phyloP scores from a whole-genome alignment of 2,329 filamentous ascomycete species.

The Cladophialophora carrionii region DNA sequence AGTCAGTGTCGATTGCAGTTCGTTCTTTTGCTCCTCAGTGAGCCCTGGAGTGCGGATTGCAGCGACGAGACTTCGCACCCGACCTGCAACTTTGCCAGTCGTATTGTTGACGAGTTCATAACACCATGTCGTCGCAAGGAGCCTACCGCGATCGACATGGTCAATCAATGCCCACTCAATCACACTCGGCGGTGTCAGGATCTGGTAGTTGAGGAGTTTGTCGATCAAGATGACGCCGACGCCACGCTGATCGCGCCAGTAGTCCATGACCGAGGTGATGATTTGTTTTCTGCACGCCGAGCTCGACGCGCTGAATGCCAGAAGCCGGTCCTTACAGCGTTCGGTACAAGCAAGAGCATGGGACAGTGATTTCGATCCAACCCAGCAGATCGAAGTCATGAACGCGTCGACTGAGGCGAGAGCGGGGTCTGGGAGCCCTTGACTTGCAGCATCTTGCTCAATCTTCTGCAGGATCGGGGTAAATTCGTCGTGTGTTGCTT shows the following conservation, averaged over 20 bases:
- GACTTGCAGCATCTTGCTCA: constrained; percentile 74
- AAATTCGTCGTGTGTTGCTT: constrained; percentile 84
- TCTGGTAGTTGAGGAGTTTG: constrained; percentile 96
- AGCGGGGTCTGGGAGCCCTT: constrained; percentile 70
- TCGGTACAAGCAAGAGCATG: constrained; percentile 96
- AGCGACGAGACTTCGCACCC: constrained; percentile 76
- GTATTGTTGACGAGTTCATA: constrained; percentile 92
- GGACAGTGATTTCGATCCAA: constrained; percentile 93
- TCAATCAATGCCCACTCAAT: constrained; percentile 86
- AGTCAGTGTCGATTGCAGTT: constrained; percentile 67
- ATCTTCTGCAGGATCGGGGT: constrained; percentile 78
- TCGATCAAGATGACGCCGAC: constrained; percentile 91
- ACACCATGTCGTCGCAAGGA: constrained; percentile 73
- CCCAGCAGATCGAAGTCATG: constrained; percentile 87
- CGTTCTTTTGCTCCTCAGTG: constrained; percentile 57
- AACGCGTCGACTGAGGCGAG: constrained; percentile 91
- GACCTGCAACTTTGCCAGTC: constrained; percentile 84
- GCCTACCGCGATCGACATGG: constrained; percentile 64
- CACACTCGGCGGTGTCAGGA: constrained; percentile 81
- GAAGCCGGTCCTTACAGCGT: constrained; percentile 83
- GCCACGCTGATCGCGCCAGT: constrained; percentile 91
- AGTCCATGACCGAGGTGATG: constrained; percentile 83
- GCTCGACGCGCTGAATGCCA: constrained; percentile 75
- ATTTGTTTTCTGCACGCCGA: constrained; percentile 82
- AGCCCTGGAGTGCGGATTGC: constrained; percentile 63